Base-by-base conservation (phyloP, 805 yeast species). In the Allodekkera sacchari region DNA sequence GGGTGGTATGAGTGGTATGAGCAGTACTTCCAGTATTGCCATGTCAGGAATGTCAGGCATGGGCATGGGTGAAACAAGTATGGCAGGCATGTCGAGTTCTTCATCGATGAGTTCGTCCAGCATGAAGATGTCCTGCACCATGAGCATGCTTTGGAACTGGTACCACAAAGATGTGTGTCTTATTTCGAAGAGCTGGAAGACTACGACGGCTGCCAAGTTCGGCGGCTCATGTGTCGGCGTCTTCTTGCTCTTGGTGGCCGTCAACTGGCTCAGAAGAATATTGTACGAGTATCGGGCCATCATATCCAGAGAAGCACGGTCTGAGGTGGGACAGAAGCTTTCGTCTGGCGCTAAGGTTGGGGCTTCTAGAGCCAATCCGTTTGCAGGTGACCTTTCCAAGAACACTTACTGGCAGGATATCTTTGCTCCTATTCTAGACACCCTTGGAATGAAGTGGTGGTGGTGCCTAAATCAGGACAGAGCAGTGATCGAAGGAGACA, bases 121-220 rank as follows among this genome's bases (percentile, higher is more conserved):
- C 5, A 30, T 35, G 37, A 22, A 21, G 20, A 32, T 26, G 35
- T 5, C 30, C 1, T 43, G 46, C 25, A 27, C 31, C 6, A 45
- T 45, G 48, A 36, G 43, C 14, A 43, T 43, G 47, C 27, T 43
- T 4, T 43, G 45, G 45, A 42, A 41, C 20, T 43, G 47, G 47
- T 36, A 39, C 18, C 18, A 35, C 5, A 30, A 37, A 11, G 39
- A 42, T 23, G 41, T 37, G 10, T 42, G 45, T 16, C 30, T 43
- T 17, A 32, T 43, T 17, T 35, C 45, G 2, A 13, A 13, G 2
- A 30, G 32, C 15, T 43, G 47, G 47, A 37, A 31, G 24, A 43
- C 44, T 5, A 29, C 36, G 12, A 37, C 45, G 4, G 28, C 25
- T 11, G 39, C 39, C 3, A n/a, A 28, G 11, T 43, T 42, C 32